Conservation (phyloP, 805 yeast genomes). For the Pichia pseudocactophila region DNA sequence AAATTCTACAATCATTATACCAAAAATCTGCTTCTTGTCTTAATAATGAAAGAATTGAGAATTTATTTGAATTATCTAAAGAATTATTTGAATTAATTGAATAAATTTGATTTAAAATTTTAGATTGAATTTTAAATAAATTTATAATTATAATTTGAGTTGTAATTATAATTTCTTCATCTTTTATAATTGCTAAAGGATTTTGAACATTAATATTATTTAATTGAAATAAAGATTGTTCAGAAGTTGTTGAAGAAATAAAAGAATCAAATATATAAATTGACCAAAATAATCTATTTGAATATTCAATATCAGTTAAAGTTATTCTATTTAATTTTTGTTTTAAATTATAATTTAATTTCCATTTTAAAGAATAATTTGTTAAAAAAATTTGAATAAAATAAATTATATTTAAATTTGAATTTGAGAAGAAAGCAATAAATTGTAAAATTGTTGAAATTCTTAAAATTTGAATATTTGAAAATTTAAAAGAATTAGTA, state of each 20-base stretch:
- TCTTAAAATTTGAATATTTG: conserved; percentile 6
- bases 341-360: conserved; percentile 35
- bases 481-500: not conserved
- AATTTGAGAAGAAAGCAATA: not conserved
- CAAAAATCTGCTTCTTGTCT: conserved; percentile 32
- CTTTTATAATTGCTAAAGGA: conserved; percentile 30
- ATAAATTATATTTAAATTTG: conserved; percentile 4
- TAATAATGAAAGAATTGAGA: conserved; percentile 25
- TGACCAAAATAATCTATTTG: conserved; percentile 31
- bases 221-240: conserved; percentile 23
- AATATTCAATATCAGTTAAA: conserved; percentile 32
- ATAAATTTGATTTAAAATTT: conserved; percentile 24
- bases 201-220: conserved; percentile 23
- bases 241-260: conserved; percentile 21
- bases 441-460: conserved; percentile 3
- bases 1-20: conserved; percentile 21
- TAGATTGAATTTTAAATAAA: conserved; percentile 39
- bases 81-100: conserved; percentile 16
- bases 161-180: conserved; percentile 34
- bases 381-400: conserved; percentile 41
- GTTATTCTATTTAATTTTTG: conserved; percentile 24
- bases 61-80: conserved; percentile 29
- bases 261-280: conserved; percentile 23
- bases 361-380: conserved; percentile 39
- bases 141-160: conserved; percentile 30